Evolutionary conservation across 768 basidiomycete species (phyloP).

Genomic region (Psilocybe subaeruginosa): DNA sequence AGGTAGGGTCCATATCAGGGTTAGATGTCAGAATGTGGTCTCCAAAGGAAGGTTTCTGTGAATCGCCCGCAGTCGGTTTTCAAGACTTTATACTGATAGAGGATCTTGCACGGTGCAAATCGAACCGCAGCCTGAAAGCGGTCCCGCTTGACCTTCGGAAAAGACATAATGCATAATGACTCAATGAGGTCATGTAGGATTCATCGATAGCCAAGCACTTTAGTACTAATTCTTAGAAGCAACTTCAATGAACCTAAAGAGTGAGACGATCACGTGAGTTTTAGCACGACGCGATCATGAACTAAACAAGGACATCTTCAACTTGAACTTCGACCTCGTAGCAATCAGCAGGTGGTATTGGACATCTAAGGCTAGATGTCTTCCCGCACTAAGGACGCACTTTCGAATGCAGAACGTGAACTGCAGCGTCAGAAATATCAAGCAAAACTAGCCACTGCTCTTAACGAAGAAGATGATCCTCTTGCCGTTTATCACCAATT

Average conservation of each 20-base stretch:
- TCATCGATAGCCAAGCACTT: no score
- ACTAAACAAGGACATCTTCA: conserved; percentile 21
- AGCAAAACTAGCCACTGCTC: conserved; percentile 49
- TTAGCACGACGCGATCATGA: conserved; percentile 23
- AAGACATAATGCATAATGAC: no score
- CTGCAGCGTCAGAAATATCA: conserved; percentile 38
- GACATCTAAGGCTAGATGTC: conserved; percentile 21
- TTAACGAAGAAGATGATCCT: conserved; percentile 82
- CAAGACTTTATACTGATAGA: no score
- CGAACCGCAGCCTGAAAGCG: no score
- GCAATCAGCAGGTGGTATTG: conserved; percentile 10
- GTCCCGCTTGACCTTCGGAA: no score
- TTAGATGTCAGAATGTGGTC: no score
- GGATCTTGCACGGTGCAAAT: no score
- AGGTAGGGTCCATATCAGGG: conserved; percentile 11
- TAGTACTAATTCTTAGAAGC: no score
- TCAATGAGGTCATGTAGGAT: no score
- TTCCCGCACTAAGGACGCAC: conserved; percentile 17
- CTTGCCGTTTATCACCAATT: conserved; percentile 85
- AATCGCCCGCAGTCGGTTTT: no score
- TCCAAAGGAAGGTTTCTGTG: no score
- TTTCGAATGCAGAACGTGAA: conserved; percentile 29
- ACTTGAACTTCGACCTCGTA: conserved; percentile 18
- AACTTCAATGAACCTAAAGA: no score
- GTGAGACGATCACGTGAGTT: conserved; percentile 20